Conservation (phyloP, 345 rosid species). For the Arabidopsis suecica region DNA sequence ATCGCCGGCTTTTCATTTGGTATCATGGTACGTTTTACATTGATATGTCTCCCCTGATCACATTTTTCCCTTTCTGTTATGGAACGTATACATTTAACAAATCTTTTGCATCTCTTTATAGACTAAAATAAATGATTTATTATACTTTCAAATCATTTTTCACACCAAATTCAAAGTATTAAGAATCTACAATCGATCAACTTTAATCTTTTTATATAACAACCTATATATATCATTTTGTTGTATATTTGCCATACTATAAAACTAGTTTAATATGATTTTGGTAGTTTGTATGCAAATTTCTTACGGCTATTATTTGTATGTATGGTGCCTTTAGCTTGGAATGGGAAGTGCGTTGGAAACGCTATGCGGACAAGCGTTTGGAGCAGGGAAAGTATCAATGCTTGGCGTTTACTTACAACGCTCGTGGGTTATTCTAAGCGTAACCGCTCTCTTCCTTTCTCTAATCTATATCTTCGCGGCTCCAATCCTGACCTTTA, state of each 20-base stretch:
- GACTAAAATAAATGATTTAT: not conserved
- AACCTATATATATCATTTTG: not conserved
- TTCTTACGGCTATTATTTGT: not conserved
- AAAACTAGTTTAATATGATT: not conserved
- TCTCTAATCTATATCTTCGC: constrained; percentile 70
- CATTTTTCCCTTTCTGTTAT: not conserved
- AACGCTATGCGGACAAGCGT: constrained; percentile 93
- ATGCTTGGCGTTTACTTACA: constrained; percentile 92
- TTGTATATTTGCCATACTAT: not conserved
- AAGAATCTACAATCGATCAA: not conserved
- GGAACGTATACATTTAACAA: not conserved
- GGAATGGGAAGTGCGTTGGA: constrained; percentile 99
- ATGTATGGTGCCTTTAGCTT: constrained; percentile 51
- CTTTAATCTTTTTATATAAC: not conserved
- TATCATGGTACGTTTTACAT: constrained; percentile 53
- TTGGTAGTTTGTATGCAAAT: not conserved
- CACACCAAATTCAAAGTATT: not conserved
- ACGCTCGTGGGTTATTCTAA: constrained; percentile 88
- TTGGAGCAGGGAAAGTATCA: constrained; percentile 78
- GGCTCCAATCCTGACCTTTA: constrained; percentile 51
- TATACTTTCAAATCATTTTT: not conserved
- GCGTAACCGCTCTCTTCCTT: constrained; percentile 58
- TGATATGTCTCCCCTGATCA: not conserved
- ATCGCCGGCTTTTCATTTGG: constrained; percentile 74
- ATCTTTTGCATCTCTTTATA: not conserved